Percentiles rank a stretch among this genome's conserved stretches.
phyloP scores from a whole-genome alignment of 2,329 filamentous ascomycete genomes.

The Lasiodiplodia theobromae region DNA sequence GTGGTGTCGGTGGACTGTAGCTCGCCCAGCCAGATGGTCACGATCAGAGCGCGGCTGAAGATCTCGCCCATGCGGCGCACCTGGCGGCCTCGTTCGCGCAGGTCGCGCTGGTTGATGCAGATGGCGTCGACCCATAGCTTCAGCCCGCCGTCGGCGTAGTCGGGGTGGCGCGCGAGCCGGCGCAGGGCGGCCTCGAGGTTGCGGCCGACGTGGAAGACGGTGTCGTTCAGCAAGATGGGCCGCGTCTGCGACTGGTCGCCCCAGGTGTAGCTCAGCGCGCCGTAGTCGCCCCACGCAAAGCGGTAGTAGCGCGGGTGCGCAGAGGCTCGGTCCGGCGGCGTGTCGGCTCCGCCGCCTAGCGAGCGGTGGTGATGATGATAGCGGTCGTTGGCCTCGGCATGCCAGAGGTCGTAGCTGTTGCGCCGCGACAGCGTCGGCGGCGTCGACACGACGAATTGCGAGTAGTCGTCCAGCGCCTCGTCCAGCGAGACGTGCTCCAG shows the following conservation, averaged over 20 bases:
- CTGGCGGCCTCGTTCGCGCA: conserved; percentile 4
- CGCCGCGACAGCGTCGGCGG: neutral
- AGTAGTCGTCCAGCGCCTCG: neutral
- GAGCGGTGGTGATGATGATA: neutral
- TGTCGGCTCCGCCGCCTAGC: neutral
- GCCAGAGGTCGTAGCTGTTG: conserved; percentile 9
- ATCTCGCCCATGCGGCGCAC: conserved; percentile 24
- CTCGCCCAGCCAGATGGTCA: conserved; percentile 24
- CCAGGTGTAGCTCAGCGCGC: conserved; percentile 24
- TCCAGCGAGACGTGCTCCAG: neutral
- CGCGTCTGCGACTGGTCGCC: neutral
- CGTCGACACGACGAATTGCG: neutral
- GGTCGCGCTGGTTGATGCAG: conserved; percentile 23
- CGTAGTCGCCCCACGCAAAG: conserved; percentile 25
- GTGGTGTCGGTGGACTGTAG: neutral
- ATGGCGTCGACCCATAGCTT: conserved; percentile 14
- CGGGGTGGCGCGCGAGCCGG: neutral
- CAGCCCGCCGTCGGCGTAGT: conserved; percentile 2
- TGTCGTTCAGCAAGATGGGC: conserved; percentile 3
- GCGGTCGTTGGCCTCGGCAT: neutral
- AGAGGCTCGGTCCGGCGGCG: neutral
- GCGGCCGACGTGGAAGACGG: neutral
- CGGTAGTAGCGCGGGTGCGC: conserved; percentile 8
- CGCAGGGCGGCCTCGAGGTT: conserved; percentile 18
- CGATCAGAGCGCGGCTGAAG: conserved; percentile 1